phyloP scores from a whole-genome alignment of 2,329 filamentous ascomycete genomes.

The Xylaria sp. region DNA sequence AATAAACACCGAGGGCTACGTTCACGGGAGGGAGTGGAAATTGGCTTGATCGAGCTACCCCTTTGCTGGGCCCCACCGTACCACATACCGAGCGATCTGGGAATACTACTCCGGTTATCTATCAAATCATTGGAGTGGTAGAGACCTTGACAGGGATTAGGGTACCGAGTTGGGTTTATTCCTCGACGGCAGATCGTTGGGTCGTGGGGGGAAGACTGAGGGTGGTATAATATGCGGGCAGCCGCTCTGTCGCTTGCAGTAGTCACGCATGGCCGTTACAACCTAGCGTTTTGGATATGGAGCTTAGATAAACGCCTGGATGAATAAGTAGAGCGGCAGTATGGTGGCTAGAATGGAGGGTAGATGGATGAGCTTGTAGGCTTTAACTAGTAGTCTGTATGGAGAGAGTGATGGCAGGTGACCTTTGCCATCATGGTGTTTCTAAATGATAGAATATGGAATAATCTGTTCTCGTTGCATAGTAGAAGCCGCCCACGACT shows the following conservation, averaged over 20 bases:
- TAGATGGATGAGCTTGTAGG: neutral
- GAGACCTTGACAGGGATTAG: slow-evolving; percentile 37
- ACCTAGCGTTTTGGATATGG: slow-evolving; percentile 4
- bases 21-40: slow-evolving; percentile 14
- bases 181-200: slow-evolving; percentile 34
- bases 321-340: neutral
- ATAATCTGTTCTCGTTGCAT: slow-evolving; percentile 7
- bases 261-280: slow-evolving; percentile 16
- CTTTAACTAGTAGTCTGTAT: slow-evolving; percentile 1
- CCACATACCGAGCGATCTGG: slow-evolving; percentile 31
- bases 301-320: slow-evolving; percentile 1
- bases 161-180: slow-evolving; percentile 36
- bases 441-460: neutral
- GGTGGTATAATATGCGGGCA: slow-evolving; percentile 40
- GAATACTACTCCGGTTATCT: slow-evolving; percentile 39
- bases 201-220: slow-evolving; percentile 34
- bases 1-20: neutral
- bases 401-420: neutral
- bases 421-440: slow-evolving; percentile 4
- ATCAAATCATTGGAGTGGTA: slow-evolving; percentile 32
- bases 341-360: neutral
- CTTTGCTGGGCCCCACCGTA: slow-evolving; percentile 27
- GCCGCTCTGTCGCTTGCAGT: slow-evolving; percentile 38
- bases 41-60: slow-evolving; percentile 27
- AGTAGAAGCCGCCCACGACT: slow-evolving; percentile 2